Evolutionary conservation across 495 filamentous ascomycete species (phyloP).

Genomic region (Hyaloscypha bicolor): DNA sequence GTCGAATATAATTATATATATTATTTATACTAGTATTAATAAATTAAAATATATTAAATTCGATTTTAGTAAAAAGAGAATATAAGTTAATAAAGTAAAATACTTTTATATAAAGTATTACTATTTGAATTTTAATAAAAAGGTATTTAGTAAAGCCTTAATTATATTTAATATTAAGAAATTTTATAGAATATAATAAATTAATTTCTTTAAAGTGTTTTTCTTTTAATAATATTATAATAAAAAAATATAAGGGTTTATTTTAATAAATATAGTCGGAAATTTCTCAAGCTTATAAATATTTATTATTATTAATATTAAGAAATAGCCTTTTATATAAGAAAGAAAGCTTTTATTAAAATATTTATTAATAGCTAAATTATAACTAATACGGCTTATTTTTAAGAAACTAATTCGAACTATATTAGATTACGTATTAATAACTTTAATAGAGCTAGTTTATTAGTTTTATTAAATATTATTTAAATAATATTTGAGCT

Average conservation of each 20-base stretch:
- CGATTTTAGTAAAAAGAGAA: conserved; percentile 35
- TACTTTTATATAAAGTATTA: conserved; percentile 18
- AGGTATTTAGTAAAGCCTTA: conserved; percentile 32
- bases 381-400: too few relatives aligned
- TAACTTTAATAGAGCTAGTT: too few relatives aligned
- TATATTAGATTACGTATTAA: too few relatives aligned
- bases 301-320: too few relatives aligned
- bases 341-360: too few relatives aligned
- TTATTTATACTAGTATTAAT: conserved; percentile 39
- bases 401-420: too few relatives aligned
- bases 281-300: conserved; percentile 28
- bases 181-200: conserved; percentile 36
- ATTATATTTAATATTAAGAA: conserved; percentile 34
- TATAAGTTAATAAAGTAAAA: conserved; percentile 30
- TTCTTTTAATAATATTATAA: conserved; percentile 34
- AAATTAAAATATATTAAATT: conserved; percentile 32
- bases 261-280: conserved; percentile 34
- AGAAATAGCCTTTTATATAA: too few relatives aligned
- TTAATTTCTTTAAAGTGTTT: conserved; percentile 36
- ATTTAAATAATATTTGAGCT: too few relatives aligned
- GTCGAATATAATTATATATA: conserved; percentile 43
- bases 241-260: conserved; percentile 27
- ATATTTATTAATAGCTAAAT: too few relatives aligned
- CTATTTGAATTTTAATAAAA: conserved; percentile 39
- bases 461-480: too few relatives aligned